phyloP scores from a whole-genome alignment of 441 rosid species.

The Monsonia emarginata region DNA sequence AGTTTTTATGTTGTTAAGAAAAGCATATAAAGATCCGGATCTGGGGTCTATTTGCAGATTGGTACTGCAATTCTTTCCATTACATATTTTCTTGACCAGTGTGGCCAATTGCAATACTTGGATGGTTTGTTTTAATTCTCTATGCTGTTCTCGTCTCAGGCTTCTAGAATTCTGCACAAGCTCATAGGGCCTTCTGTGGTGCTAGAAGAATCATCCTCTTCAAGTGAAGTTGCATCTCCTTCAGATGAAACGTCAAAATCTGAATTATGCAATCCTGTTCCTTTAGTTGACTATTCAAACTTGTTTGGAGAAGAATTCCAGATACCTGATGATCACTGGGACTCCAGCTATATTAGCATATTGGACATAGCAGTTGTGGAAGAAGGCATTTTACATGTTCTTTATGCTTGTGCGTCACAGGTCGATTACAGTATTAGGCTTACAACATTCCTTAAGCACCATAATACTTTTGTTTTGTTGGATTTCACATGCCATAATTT shows the following conservation, averaged over 20 bases:
- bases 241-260: slow-evolving; percentile 38
- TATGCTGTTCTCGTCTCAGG: slow-evolving; percentile 36
- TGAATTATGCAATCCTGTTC: slow-evolving; percentile 31
- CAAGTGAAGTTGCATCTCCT: slow-evolving; percentile 29
- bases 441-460: slow-evolving; percentile 12
- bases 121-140: slow-evolving; percentile 17
- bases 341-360: slow-evolving; percentile 42
- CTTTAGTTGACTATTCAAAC: slow-evolving; percentile 48
- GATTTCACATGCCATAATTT: slow-evolving; percentile 15
- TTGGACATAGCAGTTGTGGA: slow-evolving; percentile 67
- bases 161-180: slow-evolving; percentile 54
- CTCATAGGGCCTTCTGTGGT: slow-evolving; percentile 38
- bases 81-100: background rate
- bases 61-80: slow-evolving; percentile 30
- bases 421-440: slow-evolving; percentile 39
- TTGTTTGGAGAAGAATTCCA: slow-evolving; percentile 70
- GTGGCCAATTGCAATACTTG: slow-evolving; percentile 11
- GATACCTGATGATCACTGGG: slow-evolving; percentile 45
- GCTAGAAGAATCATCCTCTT: slow-evolving; percentile 29
- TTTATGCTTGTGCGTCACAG: slow-evolving; percentile 87
- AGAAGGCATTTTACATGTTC: slow-evolving; percentile 81
- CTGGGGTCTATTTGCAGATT: slow-evolving; percentile 52
- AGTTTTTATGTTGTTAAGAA: slow-evolving; percentile 52
- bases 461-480: slow-evolving; percentile 11
- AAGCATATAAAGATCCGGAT: slow-evolving; percentile 58